Conservation (phyloP, 2,329 filamentous ascomycete species). For the Aspergillus sp. region DNA sequence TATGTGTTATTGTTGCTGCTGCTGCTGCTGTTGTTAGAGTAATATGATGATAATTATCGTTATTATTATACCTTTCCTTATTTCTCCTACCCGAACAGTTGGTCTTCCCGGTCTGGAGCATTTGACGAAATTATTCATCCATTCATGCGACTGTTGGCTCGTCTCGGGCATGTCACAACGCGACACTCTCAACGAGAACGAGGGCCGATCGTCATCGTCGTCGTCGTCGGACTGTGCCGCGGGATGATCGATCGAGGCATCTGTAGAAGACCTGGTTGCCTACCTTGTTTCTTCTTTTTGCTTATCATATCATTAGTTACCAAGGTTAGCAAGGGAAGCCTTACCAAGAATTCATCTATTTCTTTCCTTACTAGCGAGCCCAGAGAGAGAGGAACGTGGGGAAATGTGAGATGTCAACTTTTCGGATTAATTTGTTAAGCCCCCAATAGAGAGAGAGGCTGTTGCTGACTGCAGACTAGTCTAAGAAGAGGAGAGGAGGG, state of each 20-base stretch:
- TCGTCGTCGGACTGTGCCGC: constrained; percentile 6
- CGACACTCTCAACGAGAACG: constrained; percentile 2
- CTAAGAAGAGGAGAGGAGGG: background rate
- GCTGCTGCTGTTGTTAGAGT: too few species aligned
- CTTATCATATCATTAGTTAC: background rate
- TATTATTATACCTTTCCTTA: background rate
- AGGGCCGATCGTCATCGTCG: constrained; percentile 1
- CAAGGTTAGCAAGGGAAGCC: background rate
- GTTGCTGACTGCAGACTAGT: background rate
- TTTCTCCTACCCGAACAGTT: background rate
- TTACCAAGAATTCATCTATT: background rate
- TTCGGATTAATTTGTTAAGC: constrained; percentile 7
- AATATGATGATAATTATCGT: too few species aligned
- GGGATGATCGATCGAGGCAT: constrained; percentile 13
- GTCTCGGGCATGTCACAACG: constrained; percentile 7
- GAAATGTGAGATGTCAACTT: constrained; percentile 20
- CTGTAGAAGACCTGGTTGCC: constrained; percentile 2
- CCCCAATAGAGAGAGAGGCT: background rate
- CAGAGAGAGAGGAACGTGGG: constrained; percentile 4
- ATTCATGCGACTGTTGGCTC: background rate
- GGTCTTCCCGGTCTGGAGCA: background rate
- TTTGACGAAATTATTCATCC: background rate
- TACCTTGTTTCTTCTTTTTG: background rate
- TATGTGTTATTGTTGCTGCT: too few species aligned
- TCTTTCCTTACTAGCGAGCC: background rate